Evolutionary conservation across 2,329 filamentous ascomycete genomes (phyloP), one percentile per base, ranked within the genome.

Genomic region (Cladosporium sp.): DNA sequence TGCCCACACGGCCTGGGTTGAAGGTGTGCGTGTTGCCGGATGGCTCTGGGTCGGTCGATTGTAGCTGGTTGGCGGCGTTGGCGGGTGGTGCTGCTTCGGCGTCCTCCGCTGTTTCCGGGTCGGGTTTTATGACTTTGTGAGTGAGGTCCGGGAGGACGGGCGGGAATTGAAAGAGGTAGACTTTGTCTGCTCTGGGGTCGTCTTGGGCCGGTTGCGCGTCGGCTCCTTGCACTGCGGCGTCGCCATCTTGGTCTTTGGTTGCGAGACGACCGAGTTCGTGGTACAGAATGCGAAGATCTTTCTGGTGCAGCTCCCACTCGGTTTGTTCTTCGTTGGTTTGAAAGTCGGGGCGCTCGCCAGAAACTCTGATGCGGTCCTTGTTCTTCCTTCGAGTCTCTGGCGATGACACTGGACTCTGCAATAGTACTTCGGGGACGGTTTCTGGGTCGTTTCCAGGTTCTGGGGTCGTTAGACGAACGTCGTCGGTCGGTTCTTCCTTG

Each of bases 161-260:
- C 14, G 87, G 87, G 71, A 89, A 84, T 74, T 89, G 87, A 74
- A 89, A 85, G 61, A 89, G 80, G 73, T 89, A 89, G 62, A 87
- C 80, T 65, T 84, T 82, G 63, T 87, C 83, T 40, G 83, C 77
- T 21, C 82, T 79, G 50, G 79, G 78, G 61, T 78, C 81, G 35
- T 74, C 69, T 62, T 69, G 64, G n/a, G 66, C 21, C 10, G 57
- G 26, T 53, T 66, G 46, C 12, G 67, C 65, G 8, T 67, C 71
- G 46, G 69, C 72, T 29, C 74, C 74, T 12, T 68, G 66, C 79
- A 81, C 80, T 7, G 69, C 66, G 6, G 73, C 73, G 65, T 83
- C 81, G 65, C 80, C 81, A 28, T 80, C 75, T 5, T 69, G 70
- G 67, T 83, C 81, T 31, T 69, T 64, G 21, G 75, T 69, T 26